These are phyloP conservation scores for Candida palmyrensis DNA, from an alignment of 805 yeast species.

Conservation along the genomic window DNA sequence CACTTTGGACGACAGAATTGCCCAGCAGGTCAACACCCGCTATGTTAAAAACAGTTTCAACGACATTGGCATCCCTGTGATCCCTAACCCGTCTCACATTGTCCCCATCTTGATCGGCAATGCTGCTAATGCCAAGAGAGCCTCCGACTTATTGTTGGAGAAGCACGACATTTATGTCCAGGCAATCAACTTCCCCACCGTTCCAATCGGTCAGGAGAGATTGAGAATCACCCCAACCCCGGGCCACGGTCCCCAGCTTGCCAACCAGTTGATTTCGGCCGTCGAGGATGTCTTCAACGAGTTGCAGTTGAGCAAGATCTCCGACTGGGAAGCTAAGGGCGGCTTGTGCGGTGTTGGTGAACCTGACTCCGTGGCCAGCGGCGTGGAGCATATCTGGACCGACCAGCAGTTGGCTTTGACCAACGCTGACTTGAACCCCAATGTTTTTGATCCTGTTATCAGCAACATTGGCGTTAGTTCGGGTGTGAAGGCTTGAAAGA, in stretches of 20 bases:
- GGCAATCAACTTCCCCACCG: constrained; percentile 98
- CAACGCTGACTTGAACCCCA: constrained; percentile 59
- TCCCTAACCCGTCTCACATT: constrained; percentile 96
- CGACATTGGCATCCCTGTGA: constrained; percentile 81
- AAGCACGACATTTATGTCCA: constrained; percentile 90
- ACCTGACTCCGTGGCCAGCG: constrained; percentile 27
- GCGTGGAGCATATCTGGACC: constrained; percentile 79
- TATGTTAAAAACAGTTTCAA: constrained; percentile 74
- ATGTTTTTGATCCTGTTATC: constrained; percentile 60
- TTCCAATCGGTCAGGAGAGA: constrained; percentile 92
- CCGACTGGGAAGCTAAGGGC: constrained; percentile 74
- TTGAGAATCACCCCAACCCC: constrained; percentile 99
- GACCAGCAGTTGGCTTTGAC: constrained; percentile 65
- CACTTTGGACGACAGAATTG: constrained; percentile 70
- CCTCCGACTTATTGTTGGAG: constrained; percentile 82
- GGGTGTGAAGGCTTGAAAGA: constrained; percentile 39
- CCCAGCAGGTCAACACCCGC: constrained; percentile 80
- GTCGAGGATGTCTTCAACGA: constrained; percentile 76
- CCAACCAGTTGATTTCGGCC: constrained; percentile 73
- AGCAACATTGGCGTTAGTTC: constrained; percentile 66
- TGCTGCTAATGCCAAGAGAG: constrained; percentile 86
- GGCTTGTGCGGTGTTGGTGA: constrained; percentile 92
- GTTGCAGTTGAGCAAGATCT: constrained; percentile 66
- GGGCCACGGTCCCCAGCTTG: constrained; percentile 75
- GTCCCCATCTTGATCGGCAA: constrained; percentile 94